Base-by-base conservation (phyloP, 176 grass and related monocot species). In the Raddia guianensis region DNA sequence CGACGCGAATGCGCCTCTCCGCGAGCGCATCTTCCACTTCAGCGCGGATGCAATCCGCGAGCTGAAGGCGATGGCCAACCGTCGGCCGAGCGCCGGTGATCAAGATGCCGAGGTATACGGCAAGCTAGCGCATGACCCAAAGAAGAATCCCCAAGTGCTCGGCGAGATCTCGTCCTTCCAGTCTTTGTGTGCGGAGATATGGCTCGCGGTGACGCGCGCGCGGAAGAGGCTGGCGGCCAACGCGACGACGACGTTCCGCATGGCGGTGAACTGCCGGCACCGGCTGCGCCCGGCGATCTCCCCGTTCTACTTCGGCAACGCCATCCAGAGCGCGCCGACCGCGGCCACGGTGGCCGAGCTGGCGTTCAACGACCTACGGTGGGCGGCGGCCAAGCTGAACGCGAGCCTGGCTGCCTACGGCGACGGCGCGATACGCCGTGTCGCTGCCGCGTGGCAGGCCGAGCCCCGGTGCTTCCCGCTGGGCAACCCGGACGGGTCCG, bases 181-280 rank as follows among this genome's bases (percentile, higher is more conserved):
- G 83, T 88, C 95, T 6, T 84, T 98, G 49, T 95, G 92, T 85
- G 92, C 90, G 19, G 86, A 83, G 37, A 85, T 98, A 78, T 99
- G 93, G 92, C 75, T 85, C 57, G 54, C 93, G 5, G 87, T 93
- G 72, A 99, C 96, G 77, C 84, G 93, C 16, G 88, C 92, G 8
- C 80, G 93, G 64, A 86, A 86, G 46, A 77, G 66, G 68, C 88
- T 99, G 74, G 67, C 61, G 37, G 16, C 77, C 1, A 87, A 88
- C 48, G 85, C 89, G 33, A 84, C 77, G 68, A 88, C 90, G 47
- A 95, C 92, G 71, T 87, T 98, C 12, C 92, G 95, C 11, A 89
- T 98, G 92, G 95, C 95, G 43, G 95, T 93, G 74, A 95, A 99
- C 86, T 99, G 93, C 85, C 92, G 96, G 8, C 96, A 95, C 84